These are phyloP conservation scores for Agroathelia rolfsii DNA, from an alignment of 1,284 basidiomycete genomes.

Conservation along the genomic window DNA sequence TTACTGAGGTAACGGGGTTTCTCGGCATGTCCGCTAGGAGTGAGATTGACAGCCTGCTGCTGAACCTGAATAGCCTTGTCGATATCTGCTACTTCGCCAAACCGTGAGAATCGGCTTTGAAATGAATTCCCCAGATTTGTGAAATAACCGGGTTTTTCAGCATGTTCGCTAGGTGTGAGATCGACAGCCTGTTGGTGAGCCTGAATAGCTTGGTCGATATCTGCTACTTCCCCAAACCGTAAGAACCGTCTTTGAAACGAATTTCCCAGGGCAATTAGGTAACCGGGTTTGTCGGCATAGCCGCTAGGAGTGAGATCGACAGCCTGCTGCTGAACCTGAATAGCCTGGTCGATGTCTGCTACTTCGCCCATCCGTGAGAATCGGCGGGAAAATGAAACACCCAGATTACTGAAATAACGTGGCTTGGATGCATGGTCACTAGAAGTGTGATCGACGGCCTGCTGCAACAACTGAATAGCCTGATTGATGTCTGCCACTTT, in stretches of 20 bases:
- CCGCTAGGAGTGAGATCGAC: constrained; percentile 8
- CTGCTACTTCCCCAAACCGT: constrained; percentile 6
- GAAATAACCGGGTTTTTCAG: constrained; percentile 9
- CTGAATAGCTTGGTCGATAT: constrained; percentile 10
- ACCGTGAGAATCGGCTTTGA: constrained; percentile 8
- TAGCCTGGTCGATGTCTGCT: constrained; percentile 14
- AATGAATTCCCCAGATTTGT: constrained; percentile 16
- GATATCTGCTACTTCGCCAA: constrained; percentile 13
- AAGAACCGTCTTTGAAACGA: constrained; percentile 6
- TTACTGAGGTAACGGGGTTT: constrained; percentile 8
- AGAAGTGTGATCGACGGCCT: constrained; percentile 6
- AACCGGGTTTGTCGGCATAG: constrained; percentile 4
- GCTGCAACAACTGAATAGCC: not conserved
- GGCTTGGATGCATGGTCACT: constrained; percentile 4
- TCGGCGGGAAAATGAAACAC: constrained; percentile 3
- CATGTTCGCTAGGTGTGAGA: constrained; percentile 7
- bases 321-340: constrained; percentile 13
- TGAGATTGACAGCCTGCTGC: constrained; percentile 10
- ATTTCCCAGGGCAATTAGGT: constrained; percentile 8
- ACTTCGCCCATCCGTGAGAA: constrained; percentile 8
- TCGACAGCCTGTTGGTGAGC: constrained; percentile 4
- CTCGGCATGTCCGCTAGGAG: constrained; percentile 2
- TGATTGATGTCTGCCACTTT: constrained; percentile 10
- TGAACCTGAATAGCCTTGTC: constrained; percentile 14
- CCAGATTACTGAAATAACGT: constrained; percentile 6